Base-by-base conservation (phyloP, 2,329 filamentous ascomycete genomes). In the Elsinoe batatas region DNA sequence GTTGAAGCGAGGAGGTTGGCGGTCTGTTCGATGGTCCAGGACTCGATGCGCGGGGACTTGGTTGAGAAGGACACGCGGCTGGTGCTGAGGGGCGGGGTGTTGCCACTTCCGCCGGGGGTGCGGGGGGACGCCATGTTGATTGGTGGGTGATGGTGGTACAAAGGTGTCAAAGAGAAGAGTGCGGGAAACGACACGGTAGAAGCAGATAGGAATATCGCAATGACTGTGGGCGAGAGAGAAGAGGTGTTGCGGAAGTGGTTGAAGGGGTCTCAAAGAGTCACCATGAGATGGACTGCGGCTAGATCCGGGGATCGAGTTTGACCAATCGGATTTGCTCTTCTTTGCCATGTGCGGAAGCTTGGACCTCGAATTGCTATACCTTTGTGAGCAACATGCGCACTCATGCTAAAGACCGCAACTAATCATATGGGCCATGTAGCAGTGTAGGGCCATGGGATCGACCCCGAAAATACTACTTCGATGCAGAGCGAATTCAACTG, bases 1-100 rank as follows among this genome's bases (percentile, higher is more conserved):
- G 75, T 66, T 26, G 69, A 65, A 56, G 65, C 65, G 51, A 77
- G 63, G 20, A 69, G 71, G 38, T 72, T 70, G 20, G 74, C 71
- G 32, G 72, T 70, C 56, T 76, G 70, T 54, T 72, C 69, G 10
- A 67, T 64, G 18, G 73, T 75, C 75, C 75, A 77, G 55, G 74
- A 72, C 63, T 74, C 73, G 49, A 77, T 54, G 17, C 47, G 47
- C 33, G 47, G 47, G 10, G 47, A 51, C 33, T 51, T 51, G 32
- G 47, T 37, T 15, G 13, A 22, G 47, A 51, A 51, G 33, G 32
- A 37, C 3, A 51, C 47, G 35, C 26, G 18, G 33, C 10, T 18
- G 47, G 47, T 37, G 32, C n/a, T 38, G 47, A 15, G 32, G 33
- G 26, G 32, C 8, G 26, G 32, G 15, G 47, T 32, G 47, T 22